Evolutionary conservation across 495 filamentous ascomycete species (phyloP).

Genomic region (Margaritispora aquatica): DNA sequence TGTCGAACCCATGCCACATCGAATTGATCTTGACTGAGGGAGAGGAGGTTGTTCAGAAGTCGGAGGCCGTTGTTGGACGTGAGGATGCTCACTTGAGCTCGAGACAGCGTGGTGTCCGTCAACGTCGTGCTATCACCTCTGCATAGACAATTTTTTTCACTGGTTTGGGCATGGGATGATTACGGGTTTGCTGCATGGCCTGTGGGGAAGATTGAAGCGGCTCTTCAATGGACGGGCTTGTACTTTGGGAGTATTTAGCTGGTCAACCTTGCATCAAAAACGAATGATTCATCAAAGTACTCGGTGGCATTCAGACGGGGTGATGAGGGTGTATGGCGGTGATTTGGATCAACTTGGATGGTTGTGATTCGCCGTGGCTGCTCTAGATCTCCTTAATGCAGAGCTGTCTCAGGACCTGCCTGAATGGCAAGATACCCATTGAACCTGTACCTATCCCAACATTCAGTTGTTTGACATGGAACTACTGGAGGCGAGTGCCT

Average conservation of each 20-base stretch:
- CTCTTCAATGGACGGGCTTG: constrained; percentile 9
- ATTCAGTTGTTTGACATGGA: too few relatives aligned
- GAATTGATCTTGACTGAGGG: constrained; percentile 98
- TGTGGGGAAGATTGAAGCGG: constrained; percentile 11
- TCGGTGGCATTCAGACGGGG: neutral
- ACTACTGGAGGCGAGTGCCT: too few relatives aligned
- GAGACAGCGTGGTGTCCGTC: constrained; percentile 78
- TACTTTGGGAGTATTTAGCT: constrained; percentile 22
- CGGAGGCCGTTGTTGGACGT: constrained; percentile 53
- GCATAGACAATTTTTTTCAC: constrained; percentile 35
- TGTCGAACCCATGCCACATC: constrained; percentile 99
- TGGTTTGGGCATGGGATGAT: constrained; percentile 17
- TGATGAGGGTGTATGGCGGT: neutral
- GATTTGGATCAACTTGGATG: neutral
- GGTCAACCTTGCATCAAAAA: neutral
- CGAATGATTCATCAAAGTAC: neutral
- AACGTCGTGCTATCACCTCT: constrained; percentile 74
- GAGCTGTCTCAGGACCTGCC: too few relatives aligned
- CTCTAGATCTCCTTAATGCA: too few relatives aligned
- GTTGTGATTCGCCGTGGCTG: neutral
- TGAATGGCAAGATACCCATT: too few relatives aligned
- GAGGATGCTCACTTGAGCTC: constrained; percentile 63
- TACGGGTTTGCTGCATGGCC: constrained; percentile 13
- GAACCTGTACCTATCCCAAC: too few relatives aligned
- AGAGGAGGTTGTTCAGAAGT: constrained; percentile 87